Percentiles rank a stretch among this genome's conserved stretches.
Conservation (phyloP, 805 yeast genomes). For the Lipomyces sp. region DNA sequence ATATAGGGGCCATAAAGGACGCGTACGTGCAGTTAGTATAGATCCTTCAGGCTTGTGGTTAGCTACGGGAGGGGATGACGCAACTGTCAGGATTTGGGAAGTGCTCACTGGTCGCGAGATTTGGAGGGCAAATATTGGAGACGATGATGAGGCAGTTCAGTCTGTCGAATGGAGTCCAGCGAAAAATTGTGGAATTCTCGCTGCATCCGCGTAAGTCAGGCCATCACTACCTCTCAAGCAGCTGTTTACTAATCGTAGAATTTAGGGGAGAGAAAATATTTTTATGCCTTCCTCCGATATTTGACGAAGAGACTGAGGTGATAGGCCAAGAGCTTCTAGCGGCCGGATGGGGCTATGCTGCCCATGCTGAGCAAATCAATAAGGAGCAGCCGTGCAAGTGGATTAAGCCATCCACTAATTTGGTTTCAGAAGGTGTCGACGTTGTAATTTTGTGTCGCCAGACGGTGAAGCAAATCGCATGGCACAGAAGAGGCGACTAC, state of each 20-base stretch:
- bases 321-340: slow-evolving; percentile 77
- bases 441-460: slow-evolving; percentile 68
- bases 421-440: slow-evolving; percentile 66
- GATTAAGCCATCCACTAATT: slow-evolving; percentile 64
- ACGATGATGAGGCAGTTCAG: slow-evolving; percentile 75
- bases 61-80: slow-evolving; percentile 98
- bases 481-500: slow-evolving; percentile 98
- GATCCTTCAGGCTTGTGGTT: slow-evolving; percentile 93
- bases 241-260: slow-evolving; percentile 5
- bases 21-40: slow-evolving; percentile 78
- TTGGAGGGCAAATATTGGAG: slow-evolving; percentile 59
- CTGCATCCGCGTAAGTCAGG: slow-evolving; percentile 60
- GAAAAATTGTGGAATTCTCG: slow-evolving; percentile 71
- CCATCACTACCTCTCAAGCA: neutral
- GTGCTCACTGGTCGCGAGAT: slow-evolving; percentile 93
- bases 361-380: slow-evolving; percentile 44
- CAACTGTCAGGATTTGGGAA: slow-evolving; percentile 96
- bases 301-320: slow-evolving; percentile 86
- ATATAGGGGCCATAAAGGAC: slow-evolving; percentile 81
- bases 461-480: slow-evolving; percentile 78
- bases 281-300: slow-evolving; percentile 85
- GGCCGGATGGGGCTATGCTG: slow-evolving; percentile 86
- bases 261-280: slow-evolving; percentile 69
- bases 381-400: slow-evolving; percentile 60
- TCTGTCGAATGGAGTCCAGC: slow-evolving; percentile 90